Base-by-base conservation (phyloP, 192 early-diverging fungal species). In the Podochytrium sp. region DNA sequence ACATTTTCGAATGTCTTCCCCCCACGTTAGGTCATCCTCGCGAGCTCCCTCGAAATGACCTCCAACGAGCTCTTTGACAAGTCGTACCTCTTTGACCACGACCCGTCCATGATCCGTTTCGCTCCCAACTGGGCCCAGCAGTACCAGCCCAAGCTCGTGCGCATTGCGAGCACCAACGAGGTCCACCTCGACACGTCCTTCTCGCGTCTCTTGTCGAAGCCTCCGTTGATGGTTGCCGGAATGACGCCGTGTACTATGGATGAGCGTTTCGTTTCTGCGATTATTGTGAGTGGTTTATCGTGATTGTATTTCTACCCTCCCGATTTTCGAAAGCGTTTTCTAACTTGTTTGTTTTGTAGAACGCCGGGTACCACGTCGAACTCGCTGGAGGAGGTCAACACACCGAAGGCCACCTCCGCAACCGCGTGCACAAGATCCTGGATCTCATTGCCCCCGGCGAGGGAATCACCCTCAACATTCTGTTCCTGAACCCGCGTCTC, bases 191-290 rank as follows among this genome's bases (percentile, higher is more conserved):
- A 95, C 79, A 94, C 93, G 20, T 83, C 84, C 5, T 94, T 98
- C 90, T 89, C 88, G 35, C 90, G 93, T 37, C 83, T 95, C n/a
- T 72, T 95, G 50, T 90, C 91, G 52, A 90, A 92, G 81, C 92
- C 96, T 5, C 93, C 96, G 43, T 74, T 98, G 38, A 96, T 96
- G 96, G 94, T 96, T 53, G 92, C 93, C 27, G 96, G 96, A 38
- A 97, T 97, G 95, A 94, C 92, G 1, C 95, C 94, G 3, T 92
- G 91, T 3, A 97, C 96, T 4, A 89, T 86, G 71, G 91, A 84
- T 63, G 89, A 87, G 42, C 42, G 83, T 20, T 93, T 97, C 80
- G 93, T 95, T 12, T 86, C 91, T 6, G 94, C 95, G 25, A 83
- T 93, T 39, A 91, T 90, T 84, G n/a, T n/a, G n/a, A n/a, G n/a